A percentile compares a stretch with the other conserved stretches of the same genome.
Conservation (phyloP, 176 grass and related monocot species). For the Lolium multiflorum region DNA sequence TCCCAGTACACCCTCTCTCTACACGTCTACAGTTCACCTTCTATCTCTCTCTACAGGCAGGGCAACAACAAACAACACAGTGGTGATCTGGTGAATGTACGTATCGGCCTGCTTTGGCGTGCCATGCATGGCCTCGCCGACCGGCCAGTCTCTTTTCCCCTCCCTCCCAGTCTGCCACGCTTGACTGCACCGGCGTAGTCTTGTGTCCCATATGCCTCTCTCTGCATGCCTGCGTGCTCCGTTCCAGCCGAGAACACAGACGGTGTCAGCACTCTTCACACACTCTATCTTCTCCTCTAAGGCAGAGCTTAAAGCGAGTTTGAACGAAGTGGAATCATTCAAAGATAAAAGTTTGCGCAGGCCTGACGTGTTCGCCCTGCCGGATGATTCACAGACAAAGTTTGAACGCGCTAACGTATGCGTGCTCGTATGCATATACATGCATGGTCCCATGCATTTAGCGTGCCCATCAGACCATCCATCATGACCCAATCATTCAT, state of each 20-base stretch:
- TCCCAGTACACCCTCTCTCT: no score
- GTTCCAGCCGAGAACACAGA: background rate
- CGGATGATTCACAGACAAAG: background rate
- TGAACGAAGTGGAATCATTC: constrained; percentile 27
- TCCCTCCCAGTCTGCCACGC: background rate
- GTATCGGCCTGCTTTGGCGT: constrained; percentile 13
- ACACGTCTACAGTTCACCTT: background rate
- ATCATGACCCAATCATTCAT: constrained; percentile 14
- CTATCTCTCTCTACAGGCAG: background rate
- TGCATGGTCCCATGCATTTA: background rate
- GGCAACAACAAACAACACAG: background rate
- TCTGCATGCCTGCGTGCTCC: background rate
- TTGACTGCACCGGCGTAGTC: constrained; percentile 38
- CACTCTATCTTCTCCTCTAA: constrained; percentile 19
- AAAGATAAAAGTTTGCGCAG: background rate
- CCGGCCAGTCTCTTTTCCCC: background rate
- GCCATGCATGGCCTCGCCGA: background rate
- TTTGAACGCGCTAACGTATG: constrained; percentile 9
- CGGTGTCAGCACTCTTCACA: no score
- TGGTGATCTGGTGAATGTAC: constrained; percentile 29
- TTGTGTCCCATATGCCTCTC: constrained; percentile 19
- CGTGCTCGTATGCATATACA: background rate
- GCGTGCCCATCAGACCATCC: background rate
- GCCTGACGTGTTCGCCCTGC: background rate
- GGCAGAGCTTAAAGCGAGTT: constrained; percentile 26